Base-by-base conservation (phyloP, 352 stramenopile species). In the Pythium aphanidermatum region DNA sequence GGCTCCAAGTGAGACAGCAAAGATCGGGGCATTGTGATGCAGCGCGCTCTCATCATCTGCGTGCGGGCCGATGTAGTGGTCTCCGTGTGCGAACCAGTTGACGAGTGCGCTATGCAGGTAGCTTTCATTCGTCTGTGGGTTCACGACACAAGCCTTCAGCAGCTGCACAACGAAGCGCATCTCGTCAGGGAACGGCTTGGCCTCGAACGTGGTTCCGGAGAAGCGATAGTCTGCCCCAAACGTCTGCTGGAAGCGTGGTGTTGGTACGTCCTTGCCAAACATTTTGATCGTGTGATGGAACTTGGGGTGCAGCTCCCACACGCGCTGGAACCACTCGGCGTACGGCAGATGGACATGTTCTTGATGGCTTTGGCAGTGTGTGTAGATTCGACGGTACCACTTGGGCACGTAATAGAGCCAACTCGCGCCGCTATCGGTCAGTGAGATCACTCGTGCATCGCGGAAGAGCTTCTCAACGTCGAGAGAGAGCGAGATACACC, bases 1-100 rank as follows among this genome's bases (percentile, higher is more conserved):
- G 14, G 78, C 74, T 35, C 81, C 78, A 42, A 83, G 65, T 2
- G 78, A 88, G 13, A 93, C 39, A 9, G 71, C 68, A 11, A 84
- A 60, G 28, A 93, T 83, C 0, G 81, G 81, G 25, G 62, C 73
- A 5, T 68, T 51, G n/a, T 46, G 34, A 25, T 78, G 55, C 32
- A 95, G 60, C n/a, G 70, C 51, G 10, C 43, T 43, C 51, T 91
- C 82, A 43, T 89, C 67, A 43, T 95, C 84, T 2, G 73, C 65
- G 46, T 92, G 84, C 1, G 78, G 59, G 12, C 77, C 84, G 27
- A 95, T 88, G 49, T 80, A 78, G 54, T 95, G 75, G 37, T 91
- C 62, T 23, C 75, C 77, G 34, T 86, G 57, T 10, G 67, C 66
- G 47, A 94, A 95, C 84, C 82, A 95, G 46, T 94, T 95, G 33